Conservation (phyloP, 208 protist species). For the Trypanosoma cruzi region DNA sequence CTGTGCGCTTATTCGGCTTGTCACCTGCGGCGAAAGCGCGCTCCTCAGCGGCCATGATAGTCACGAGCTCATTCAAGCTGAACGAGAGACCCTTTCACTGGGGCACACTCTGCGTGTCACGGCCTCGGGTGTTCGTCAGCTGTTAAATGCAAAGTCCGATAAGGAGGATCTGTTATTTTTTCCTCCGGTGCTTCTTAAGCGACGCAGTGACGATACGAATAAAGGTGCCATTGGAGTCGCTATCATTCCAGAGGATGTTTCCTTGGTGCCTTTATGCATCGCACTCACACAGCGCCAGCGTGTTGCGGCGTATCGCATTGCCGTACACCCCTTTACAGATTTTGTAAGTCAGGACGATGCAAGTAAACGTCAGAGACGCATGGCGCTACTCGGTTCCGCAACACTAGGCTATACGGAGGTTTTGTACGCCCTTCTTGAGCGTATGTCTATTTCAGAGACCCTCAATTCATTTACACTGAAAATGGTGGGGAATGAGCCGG, state of each 20-base stretch:
- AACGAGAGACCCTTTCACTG: slow-evolving; percentile 11
- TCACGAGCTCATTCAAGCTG: slow-evolving; percentile 6
- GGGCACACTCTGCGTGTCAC: slow-evolving; percentile 14
- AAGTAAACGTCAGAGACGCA: slow-evolving; percentile 43
- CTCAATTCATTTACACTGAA: slow-evolving; percentile 57
- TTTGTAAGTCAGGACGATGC: slow-evolving; percentile 36
- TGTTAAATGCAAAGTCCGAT: slow-evolving; percentile 26
- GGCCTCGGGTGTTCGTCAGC: slow-evolving; percentile 15
- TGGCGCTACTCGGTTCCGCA: slow-evolving; percentile 58
- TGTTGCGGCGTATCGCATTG: slow-evolving; percentile 64
- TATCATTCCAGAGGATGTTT: slow-evolving; percentile 58
- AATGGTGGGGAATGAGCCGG: background rate
- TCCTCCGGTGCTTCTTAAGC: slow-evolving; percentile 50
- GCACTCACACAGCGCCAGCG: slow-evolving; percentile 56
- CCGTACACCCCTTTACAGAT: slow-evolving; percentile 55
- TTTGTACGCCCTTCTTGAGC: slow-evolving; percentile 71
- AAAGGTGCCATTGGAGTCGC: slow-evolving; percentile 22
- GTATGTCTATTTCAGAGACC: slow-evolving; percentile 61
- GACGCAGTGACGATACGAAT: slow-evolving; percentile 50
- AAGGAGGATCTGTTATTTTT: slow-evolving; percentile 42
- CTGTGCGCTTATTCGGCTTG: slow-evolving; percentile 19
- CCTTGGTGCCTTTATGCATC: slow-evolving; percentile 60
- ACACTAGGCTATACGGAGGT: slow-evolving; percentile 72
- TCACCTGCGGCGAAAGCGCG: slow-evolving; percentile 19
- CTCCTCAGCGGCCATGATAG: background rate